Evolutionary conservation across 495 filamentous ascomycete species (phyloP).

Genomic region (Letharia columbiana): DNA sequence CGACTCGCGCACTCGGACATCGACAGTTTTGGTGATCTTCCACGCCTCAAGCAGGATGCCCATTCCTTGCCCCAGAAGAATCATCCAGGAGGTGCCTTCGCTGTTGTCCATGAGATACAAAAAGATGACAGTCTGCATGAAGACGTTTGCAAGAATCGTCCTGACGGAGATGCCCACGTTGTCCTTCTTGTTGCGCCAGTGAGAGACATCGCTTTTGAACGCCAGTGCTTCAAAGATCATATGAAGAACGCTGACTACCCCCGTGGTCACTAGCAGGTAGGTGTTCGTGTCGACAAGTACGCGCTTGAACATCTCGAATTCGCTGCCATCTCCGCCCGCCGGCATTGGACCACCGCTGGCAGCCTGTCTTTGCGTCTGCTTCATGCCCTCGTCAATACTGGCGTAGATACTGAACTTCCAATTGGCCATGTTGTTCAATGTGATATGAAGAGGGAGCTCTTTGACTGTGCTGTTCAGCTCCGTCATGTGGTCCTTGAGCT

Average conservation of each 20-base stretch:
- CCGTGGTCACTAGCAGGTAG: constrained; percentile 77
- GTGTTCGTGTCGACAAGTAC: constrained; percentile 91
- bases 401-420: constrained; percentile 88
- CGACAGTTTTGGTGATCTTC: constrained; percentile 97
- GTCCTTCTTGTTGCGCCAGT: constrained; percentile 99
- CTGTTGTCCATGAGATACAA: constrained; percentile 97
- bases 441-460: constrained; percentile 72
- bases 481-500: constrained; percentile 82
- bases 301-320: constrained; percentile 94
- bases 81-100: constrained; percentile 98
- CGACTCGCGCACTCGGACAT: constrained; percentile 71
- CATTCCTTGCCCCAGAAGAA: constrained; percentile 82
- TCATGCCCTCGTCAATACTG: constrained; percentile 77
- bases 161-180: constrained; percentile 91
- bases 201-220: constrained; percentile 93
- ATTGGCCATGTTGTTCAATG: constrained; percentile 68
- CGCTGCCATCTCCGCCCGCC: constrained; percentile 62
- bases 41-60: constrained; percentile 93
- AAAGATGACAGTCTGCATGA: constrained; percentile 96
- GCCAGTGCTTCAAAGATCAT: constrained; percentile 93
- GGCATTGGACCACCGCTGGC: constrained; percentile 55
- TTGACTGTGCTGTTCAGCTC: constrained; percentile 87
- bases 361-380: constrained; percentile 65
- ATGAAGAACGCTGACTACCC: constrained; percentile 76
- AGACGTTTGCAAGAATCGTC: constrained; percentile 92